Base-by-base conservation (phyloP, 352 stramenopile species). In the Globisporangium middletonii region DNA sequence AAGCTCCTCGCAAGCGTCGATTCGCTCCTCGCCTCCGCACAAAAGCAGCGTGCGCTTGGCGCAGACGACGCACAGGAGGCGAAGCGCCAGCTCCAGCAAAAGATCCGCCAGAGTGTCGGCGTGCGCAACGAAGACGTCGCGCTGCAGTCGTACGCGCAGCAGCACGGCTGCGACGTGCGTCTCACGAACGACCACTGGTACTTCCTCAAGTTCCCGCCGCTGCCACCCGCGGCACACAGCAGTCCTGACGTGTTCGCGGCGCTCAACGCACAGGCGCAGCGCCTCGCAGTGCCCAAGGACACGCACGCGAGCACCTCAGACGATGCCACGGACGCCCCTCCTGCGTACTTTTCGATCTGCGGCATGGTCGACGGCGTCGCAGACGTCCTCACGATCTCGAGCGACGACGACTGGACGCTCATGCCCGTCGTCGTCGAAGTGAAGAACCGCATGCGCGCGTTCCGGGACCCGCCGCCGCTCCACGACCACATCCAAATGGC, bases 291-390 rank as follows among this genome's bases (percentile, higher is more conserved):
- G 43, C 43, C 50, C 23, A 59, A 53, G 13, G 19, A 15, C 55
- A 44, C 35, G 35, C 19, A 12, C 26, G 4, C 4, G 0, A 42
- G 48, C 27, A 44, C 47, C 8, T 41, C 27, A 2, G 19, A 68
- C 9, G 49, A 30, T 0, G 15, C 61, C 4, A 49, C 54, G 26
- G 28, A 59, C 23, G 37, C 55, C 15, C 35, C 46, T 6, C 5
- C 35, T 67, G 65, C 46, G 23, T 82, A 77, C 41, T 92, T 92
- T 55, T 82, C 76, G 13, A 86, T 92, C 41, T 90, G 79, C 46
- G 83, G 83, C 23, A 90, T 90, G 83, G 75, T 92, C n/a, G 83
- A 92, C 47, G 83, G 83, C 23, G 65, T 89, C 28, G 63, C 77
- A 13, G 83, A 92, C 61, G 57, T 71, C 12, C 63, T 92, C 30